A percentile compares a stretch with the other conserved stretches of the same genome.
Evolutionary conservation across 306 rosid species (phyloP).

Genomic region (Comarum palustre): DNA sequence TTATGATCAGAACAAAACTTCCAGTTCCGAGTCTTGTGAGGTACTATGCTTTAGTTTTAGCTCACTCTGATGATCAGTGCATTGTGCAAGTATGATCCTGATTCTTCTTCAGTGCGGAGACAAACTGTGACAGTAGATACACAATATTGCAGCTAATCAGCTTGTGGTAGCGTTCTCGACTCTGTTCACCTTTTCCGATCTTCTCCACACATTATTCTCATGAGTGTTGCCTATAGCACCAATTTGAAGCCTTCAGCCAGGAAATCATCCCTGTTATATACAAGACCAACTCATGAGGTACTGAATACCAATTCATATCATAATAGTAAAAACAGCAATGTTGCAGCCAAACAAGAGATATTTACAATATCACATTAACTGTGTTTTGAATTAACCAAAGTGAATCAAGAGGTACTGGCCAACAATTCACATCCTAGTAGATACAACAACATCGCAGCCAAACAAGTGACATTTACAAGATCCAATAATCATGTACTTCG

Average conservation of each 20-base stretch:
- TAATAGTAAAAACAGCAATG: not conserved
- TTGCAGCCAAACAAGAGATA: not conserved
- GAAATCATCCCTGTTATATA: constrained; percentile 31
- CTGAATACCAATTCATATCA: constrained; percentile 1
- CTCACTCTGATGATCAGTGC: not conserved
- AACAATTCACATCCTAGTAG: not conserved
- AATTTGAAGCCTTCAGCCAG: constrained; percentile 46
- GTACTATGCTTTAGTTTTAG: not conserved
- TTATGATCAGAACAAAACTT: not conserved
- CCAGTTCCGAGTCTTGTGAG: not conserved
- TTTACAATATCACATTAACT: too few relatives aligned
- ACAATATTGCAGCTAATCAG: not conserved
- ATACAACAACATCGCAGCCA: not conserved
- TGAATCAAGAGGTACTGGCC: not conserved
- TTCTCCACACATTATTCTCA: not conserved
- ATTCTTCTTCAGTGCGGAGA: not conserved
- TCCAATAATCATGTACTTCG: not conserved
- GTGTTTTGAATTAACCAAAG: too few relatives aligned
- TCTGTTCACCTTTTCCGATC: not conserved
- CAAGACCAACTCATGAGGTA: constrained; percentile 17
- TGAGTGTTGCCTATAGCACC: constrained; percentile 25
- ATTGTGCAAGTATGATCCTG: not conserved
- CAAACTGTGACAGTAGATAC: not conserved
- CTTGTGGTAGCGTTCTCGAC: not conserved
- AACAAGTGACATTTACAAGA: not conserved